Conservation (phyloP, 768 basidiomycete species). For the Epithele typhae region DNA sequence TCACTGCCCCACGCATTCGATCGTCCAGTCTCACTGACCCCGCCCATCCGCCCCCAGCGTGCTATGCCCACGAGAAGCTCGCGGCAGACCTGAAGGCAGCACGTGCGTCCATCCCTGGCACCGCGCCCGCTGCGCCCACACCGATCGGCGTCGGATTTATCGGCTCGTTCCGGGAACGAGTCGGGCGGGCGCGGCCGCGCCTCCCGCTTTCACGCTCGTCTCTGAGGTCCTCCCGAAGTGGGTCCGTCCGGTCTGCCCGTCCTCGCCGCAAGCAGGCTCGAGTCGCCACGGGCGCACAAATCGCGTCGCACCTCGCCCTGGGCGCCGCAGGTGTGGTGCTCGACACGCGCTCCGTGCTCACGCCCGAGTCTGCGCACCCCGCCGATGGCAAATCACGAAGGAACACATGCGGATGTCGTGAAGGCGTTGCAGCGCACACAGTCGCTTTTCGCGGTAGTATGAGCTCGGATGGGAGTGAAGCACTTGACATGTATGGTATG, state of each 20-base stretch:
- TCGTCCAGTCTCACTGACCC: neutral
- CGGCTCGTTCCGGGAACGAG: constrained; percentile 62
- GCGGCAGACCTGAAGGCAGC: constrained; percentile 49
- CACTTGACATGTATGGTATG: too few relatives aligned
- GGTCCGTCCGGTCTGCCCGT: constrained; percentile 42
- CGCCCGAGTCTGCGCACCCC: constrained; percentile 50
- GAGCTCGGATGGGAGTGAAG: too few relatives aligned
- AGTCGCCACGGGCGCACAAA: constrained; percentile 61
- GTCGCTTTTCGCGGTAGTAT: too few relatives aligned
- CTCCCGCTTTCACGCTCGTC: constrained; percentile 58
- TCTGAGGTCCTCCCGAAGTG: constrained; percentile 46
- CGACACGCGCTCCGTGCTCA: constrained; percentile 73
- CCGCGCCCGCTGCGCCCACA: constrained; percentile 25
- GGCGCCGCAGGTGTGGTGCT: constrained; percentile 66
- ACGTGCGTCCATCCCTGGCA: constrained; percentile 28
- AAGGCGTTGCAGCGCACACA: constrained; percentile 24
- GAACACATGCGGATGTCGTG: constrained; percentile 46
- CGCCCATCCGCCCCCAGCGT: constrained; percentile 34
- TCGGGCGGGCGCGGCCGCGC: constrained; percentile 41
- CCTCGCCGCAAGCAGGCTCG: constrained; percentile 74
- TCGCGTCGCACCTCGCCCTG: constrained; percentile 60
- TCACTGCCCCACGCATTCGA: neutral
- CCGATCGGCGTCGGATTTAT: constrained; percentile 74
- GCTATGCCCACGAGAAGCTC: constrained; percentile 40
- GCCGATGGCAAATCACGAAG: constrained; percentile 32